Conservation (phyloP, 1,139 yeast species). For the Lipomyces yarrowii region DNA sequence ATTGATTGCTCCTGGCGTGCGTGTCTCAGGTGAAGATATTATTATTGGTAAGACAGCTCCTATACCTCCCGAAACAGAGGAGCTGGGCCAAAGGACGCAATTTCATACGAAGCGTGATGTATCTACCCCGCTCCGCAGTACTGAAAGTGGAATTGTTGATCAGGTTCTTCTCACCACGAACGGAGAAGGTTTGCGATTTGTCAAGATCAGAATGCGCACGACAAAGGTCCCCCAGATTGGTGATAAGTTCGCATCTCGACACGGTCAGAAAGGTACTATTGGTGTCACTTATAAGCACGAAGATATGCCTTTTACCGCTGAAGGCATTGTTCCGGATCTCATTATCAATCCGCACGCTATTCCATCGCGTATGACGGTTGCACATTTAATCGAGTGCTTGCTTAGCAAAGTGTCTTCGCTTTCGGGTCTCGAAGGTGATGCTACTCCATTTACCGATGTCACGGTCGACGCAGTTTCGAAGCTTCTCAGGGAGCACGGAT, state of each 20-base stretch:
- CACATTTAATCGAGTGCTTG: conserved; percentile 97
- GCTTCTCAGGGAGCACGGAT: conserved; percentile 90
- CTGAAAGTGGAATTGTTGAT: conserved; percentile 98
- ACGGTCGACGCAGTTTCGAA: conserved; percentile 96
- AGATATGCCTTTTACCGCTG: conserved; percentile 98
- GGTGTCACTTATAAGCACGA: conserved; percentile 98
- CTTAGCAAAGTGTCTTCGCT: conserved; percentile 92
- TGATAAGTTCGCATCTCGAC: conserved; percentile 98
- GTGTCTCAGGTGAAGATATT: conserved; percentile 98
- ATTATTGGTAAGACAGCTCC: conserved; percentile 99
- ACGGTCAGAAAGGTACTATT: conserved; percentile 99
- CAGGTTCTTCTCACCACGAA: conserved; percentile 95
- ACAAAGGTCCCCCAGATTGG: conserved; percentile 98
- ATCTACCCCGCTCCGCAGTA: conserved; percentile 92
- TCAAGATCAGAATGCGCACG: conserved; percentile 97
- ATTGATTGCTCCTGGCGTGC: conserved; percentile 93
- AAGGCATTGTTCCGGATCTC: conserved; percentile 96
- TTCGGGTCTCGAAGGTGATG: conserved; percentile 97
- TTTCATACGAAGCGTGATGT: conserved; percentile 98
- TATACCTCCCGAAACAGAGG: conserved; percentile 97
- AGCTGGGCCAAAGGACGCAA: conserved; percentile 96
- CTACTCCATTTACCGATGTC: conserved; percentile 96
- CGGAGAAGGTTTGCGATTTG: conserved; percentile 96
- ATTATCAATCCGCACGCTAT: conserved; percentile 98
- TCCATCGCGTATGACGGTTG: conserved; percentile 99